Evolutionary conservation across 345 rosid genomes (phyloP), one percentile per base, ranked within the genome.

Genomic region (Moricandia arvensis): DNA sequence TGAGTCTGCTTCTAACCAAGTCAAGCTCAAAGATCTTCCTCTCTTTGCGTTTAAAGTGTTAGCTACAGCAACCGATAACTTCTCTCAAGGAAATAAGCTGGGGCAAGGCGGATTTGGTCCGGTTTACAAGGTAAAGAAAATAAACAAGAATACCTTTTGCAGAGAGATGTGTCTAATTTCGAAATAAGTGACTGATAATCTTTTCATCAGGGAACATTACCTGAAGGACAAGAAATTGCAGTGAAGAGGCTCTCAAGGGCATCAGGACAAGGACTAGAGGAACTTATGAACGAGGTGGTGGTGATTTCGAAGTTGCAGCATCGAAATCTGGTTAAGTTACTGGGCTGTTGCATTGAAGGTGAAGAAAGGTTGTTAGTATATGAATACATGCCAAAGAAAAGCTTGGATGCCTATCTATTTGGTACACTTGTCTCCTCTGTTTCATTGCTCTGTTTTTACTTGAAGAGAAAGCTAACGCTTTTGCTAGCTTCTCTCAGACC

Each of bases 301-400:
- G 24, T 21, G 24, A 21, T 21, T 21, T 21, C 24, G 24, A 85
- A 83, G 65, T 81, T 90, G 24, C 93, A 90, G 47, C 93, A 90
- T 68, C 67, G 86, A 24, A 89, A 89, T 58, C 83, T 91, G 8
- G 91, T 91, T 45, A 87, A 72, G 31, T 81, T 89, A 37, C 68
- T 85, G 1, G 90, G 96, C 1, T 89, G 88, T 62, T 89, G 93
- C 59, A 64, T 81, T 47, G 80, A 89, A 64, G 78, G 81, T 51
- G 89, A 84, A 45, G 94, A 91, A 34, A 83, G 80, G 71, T 78
- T 87, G 73, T 13, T 89, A 61, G 80, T 87, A 6, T 91, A 91
- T 13, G 90, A 90, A 9, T 89, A 79, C 43, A 75, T 85, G 83
- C 71, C 80, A 8, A 66, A 81, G 72, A 66, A 74, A 60, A 83